A percentile compares a stretch with the other conserved stretches of the same genome.
These are phyloP conservation scores for Lobosporangium transversale DNA, from an alignment of 192 early-diverging fungal species.

Conservation along the genomic window DNA sequence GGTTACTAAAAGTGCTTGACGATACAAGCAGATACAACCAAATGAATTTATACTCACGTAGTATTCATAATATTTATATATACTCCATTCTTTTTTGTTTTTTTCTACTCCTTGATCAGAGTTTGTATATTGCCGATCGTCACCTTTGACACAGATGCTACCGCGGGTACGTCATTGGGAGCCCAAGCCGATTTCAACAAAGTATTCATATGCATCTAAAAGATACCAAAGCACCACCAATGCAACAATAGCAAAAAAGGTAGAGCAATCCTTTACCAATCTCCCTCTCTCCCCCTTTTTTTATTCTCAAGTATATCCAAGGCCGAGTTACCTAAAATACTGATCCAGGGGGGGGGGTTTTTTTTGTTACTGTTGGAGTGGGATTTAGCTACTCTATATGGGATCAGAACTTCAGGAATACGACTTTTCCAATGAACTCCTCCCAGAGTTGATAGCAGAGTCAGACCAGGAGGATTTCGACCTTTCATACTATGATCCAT, in stretches of 20 bases:
- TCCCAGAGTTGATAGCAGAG: slow-evolving; percentile 2
- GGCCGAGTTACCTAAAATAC: no score
- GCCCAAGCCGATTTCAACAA: not conserved
- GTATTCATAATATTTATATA: no score
- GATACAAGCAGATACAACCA: not conserved
- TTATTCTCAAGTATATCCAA: no score
- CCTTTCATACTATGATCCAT: slow-evolving; percentile 25
- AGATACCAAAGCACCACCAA: no score
- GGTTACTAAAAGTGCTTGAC: not conserved
- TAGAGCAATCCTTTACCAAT: no score
- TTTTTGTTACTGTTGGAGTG: no score
- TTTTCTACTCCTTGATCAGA: not conserved
- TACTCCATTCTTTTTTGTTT: no score
- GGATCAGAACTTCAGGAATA: not conserved
- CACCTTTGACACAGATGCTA: slow-evolving; percentile 28
- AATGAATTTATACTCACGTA: no score
- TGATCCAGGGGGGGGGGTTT: no score
- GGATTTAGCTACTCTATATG: slow-evolving; percentile 12
- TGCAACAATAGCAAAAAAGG: not conserved
- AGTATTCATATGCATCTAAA: no score
- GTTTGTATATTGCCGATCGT: slow-evolving; percentile 3
- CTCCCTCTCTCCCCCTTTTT: no score
- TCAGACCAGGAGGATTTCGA: slow-evolving; percentile 8
- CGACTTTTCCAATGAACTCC: not conserved
- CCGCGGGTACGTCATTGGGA: slow-evolving; percentile 21